Conservation (phyloP, 208 protist species). For the Acanthamoeba lenticulata region DNA sequence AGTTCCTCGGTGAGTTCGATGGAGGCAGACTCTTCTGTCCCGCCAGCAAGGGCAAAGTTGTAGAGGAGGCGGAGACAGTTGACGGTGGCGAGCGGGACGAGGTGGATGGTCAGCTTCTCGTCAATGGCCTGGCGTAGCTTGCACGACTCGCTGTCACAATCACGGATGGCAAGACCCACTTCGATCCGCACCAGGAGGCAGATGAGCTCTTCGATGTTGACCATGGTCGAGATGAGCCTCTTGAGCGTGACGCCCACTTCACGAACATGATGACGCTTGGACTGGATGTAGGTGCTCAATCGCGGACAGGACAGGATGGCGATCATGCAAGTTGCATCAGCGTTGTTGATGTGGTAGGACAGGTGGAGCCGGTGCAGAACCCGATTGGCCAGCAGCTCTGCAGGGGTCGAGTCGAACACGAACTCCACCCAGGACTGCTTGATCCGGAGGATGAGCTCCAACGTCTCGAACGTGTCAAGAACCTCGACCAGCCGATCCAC, state of each 20-base stretch:
- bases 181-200: background rate
- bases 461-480: background rate
- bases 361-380: background rate
- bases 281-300: background rate
- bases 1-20: background rate
- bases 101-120: conserved; percentile 27
- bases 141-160: background rate
- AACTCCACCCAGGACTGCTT: background rate
- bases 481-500: background rate
- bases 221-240: conserved; percentile 13
- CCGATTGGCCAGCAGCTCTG: background rate
- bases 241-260: background rate
- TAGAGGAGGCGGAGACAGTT: background rate
- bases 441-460: background rate
- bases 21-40: background rate
- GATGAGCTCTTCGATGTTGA: background rate
- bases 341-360: background rate
- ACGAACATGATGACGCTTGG: background rate
- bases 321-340: background rate
- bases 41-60: background rate
- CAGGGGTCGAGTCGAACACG: background rate
- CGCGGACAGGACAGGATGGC: background rate
- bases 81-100: background rate
- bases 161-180: background rate
- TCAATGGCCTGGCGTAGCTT: background rate